phyloP scores from a whole-genome alignment of 202 grass and related monocot species.

The Panicum hallii region DNA sequence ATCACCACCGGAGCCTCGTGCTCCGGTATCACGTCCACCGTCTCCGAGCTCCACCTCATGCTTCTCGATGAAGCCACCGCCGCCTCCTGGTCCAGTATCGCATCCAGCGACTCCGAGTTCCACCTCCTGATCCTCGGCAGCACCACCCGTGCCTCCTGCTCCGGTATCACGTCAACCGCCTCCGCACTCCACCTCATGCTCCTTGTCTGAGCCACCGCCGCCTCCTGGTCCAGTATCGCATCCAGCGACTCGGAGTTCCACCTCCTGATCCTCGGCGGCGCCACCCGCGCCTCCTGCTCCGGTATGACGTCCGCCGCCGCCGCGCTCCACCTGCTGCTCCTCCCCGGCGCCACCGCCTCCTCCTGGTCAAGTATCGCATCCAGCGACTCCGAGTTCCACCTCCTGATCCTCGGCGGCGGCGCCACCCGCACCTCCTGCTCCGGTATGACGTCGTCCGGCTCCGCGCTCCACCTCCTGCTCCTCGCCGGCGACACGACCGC shows the following conservation, averaged over 20 bases:
- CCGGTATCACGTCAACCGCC: not conserved
- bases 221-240: slow-evolving; percentile 31
- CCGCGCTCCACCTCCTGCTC: slow-evolving; percentile 60
- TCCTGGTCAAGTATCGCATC: not conserved
- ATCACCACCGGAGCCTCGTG: not conserved
- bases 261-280: slow-evolving; percentile 14
- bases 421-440: slow-evolving; percentile 31
- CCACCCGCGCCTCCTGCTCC: not conserved
- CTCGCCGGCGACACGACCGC: slow-evolving; percentile 18
- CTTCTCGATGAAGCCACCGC: not conserved
- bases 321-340: slow-evolving; percentile 29
- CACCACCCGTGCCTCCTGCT: not conserved
- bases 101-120: not conserved
- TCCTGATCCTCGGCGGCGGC: not conserved
- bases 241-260: slow-evolving; percentile 31
- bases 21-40: not conserved
- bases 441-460: slow-evolving; percentile 5
- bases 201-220: not conserved
- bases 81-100: not conserved
- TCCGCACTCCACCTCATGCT: slow-evolving; percentile 40
- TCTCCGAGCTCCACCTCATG: slow-evolving; percentile 34
- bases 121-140: not conserved
- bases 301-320: not conserved
- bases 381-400: slow-evolving; percentile 4
- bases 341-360: not conserved